These are phyloP conservation scores for Xylaria sp. DNA, from an alignment of 2,329 filamentous ascomycete genomes.

Conservation along the genomic window DNA sequence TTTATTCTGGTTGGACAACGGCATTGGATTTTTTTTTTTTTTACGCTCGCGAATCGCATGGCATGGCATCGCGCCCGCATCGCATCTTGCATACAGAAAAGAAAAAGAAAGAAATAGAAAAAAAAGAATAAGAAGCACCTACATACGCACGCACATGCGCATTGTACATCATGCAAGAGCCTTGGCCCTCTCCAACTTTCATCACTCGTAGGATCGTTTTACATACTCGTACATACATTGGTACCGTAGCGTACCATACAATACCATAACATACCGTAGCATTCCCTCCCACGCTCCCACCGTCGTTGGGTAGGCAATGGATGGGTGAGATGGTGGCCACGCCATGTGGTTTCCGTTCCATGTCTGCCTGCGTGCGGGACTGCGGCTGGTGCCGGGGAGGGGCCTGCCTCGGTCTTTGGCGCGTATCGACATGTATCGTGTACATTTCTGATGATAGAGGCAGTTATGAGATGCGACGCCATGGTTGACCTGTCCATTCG, in stretches of 20 bases:
- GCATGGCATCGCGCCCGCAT: slow-evolving; percentile 5
- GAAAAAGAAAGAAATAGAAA: background rate
- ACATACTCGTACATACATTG: too few species aligned
- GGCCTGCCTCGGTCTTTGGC: slow-evolving; percentile 10
- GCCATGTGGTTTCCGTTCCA: slow-evolving; percentile 16
- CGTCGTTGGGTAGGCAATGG: background rate
- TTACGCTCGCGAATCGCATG: slow-evolving; percentile 1
- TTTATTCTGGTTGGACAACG: background rate
- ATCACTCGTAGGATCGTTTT: too few species aligned
- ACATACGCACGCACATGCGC: background rate
- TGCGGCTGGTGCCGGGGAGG: slow-evolving; percentile 17
- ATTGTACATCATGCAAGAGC: background rate
- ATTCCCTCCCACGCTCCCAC: slow-evolving; percentile 1
- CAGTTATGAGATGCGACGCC: slow-evolving; percentile 2
- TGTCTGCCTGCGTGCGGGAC: slow-evolving; percentile 12
- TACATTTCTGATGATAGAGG: background rate
- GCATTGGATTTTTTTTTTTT: slow-evolving; percentile 16
- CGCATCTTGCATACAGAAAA: slow-evolving; percentile 6
- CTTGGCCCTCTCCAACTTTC: background rate
- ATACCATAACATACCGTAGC: background rate
- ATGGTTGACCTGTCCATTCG: background rate
- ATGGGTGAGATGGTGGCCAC: slow-evolving; percentile 8
- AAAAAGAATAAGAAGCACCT: too few species aligned
- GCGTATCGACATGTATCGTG: slow-evolving; percentile 1
- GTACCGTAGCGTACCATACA: background rate